These are phyloP conservation scores for Cladosporium cucumerinum DNA, from an alignment of 2,329 filamentous ascomycete species.

Conservation along the genomic window DNA sequence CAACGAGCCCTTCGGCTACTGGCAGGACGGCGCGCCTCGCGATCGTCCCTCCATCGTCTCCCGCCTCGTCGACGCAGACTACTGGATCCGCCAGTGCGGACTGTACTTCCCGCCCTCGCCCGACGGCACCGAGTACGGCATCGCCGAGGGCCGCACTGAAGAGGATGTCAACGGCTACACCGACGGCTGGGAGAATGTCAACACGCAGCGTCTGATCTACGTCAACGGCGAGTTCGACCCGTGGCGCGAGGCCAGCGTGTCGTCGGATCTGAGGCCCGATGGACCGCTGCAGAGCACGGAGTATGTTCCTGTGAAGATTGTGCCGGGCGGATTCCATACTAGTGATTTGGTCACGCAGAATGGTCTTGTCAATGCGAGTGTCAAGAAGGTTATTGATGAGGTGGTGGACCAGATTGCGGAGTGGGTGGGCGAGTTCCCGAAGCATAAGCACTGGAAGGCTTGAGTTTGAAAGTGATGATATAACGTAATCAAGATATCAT, in stretches of 20 bases:
- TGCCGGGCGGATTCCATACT: slow-evolving; percentile 55
- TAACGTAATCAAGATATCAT: neutral
- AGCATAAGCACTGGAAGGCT: slow-evolving; percentile 21
- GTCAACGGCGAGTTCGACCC: slow-evolving; percentile 60
- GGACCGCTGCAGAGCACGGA: slow-evolving; percentile 51
- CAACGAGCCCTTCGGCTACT: slow-evolving; percentile 61
- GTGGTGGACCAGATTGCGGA: slow-evolving; percentile 49
- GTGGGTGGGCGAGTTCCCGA: slow-evolving; percentile 52
- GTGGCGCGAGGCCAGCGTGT: slow-evolving; percentile 55
- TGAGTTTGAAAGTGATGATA: neutral
- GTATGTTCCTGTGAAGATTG: slow-evolving; percentile 51
- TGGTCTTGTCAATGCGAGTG: slow-evolving; percentile 46
- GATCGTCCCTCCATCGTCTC: slow-evolving; percentile 49
- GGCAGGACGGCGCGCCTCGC: slow-evolving; percentile 53
- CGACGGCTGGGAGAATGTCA: slow-evolving; percentile 52
- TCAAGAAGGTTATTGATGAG: slow-evolving; percentile 49
- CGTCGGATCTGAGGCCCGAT: slow-evolving; percentile 52
- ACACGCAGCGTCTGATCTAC: slow-evolving; percentile 54
- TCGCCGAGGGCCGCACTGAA: slow-evolving; percentile 47
- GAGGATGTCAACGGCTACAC: slow-evolving; percentile 52
- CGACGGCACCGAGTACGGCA: slow-evolving; percentile 49
- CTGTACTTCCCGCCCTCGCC: slow-evolving; percentile 53
- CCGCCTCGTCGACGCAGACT: slow-evolving; percentile 49
- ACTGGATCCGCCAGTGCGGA: slow-evolving; percentile 55
- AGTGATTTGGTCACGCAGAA: slow-evolving; percentile 51